Conservation (phyloP, 2,329 filamentous ascomycete species). For the Chaetoscypha palmicola region DNA sequence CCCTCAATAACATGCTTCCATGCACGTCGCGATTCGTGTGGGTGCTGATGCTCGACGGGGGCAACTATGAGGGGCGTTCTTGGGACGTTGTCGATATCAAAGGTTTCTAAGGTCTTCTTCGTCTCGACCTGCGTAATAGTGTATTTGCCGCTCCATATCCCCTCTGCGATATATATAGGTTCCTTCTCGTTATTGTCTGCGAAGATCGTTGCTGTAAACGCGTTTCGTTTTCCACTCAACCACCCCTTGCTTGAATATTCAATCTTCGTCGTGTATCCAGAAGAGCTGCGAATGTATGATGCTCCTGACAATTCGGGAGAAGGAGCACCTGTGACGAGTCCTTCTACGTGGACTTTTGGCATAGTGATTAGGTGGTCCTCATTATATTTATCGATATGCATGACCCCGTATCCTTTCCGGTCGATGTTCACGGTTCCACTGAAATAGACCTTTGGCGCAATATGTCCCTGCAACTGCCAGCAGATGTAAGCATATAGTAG, state of each 20-base stretch:
- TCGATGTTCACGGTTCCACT: conserved; percentile 89
- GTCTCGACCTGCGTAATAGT: conserved; percentile 62
- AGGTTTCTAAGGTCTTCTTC: conserved; percentile 47
- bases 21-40: conserved; percentile 78
- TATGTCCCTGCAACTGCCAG: conserved; percentile 66
- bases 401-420: conserved; percentile 81
- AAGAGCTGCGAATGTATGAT: conserved; percentile 78
- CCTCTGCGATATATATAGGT: conserved; percentile 70
- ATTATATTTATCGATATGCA: conserved; percentile 57
- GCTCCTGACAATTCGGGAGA: conserved; percentile 84
- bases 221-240: conserved; percentile 92
- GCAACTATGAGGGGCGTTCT: conserved; percentile 64
- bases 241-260: conserved; percentile 91
- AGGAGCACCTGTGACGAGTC: conserved; percentile 74
- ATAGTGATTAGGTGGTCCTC: conserved; percentile 81
- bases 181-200: conserved; percentile 61
- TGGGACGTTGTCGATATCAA: conserved; percentile 48
- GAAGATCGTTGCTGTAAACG: conserved; percentile 70
- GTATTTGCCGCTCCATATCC: conserved; percentile 83
- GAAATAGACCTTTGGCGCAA: conserved; percentile 92
- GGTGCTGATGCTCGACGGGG: conserved; percentile 70
- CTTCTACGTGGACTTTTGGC: conserved; percentile 85
- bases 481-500: neutral
- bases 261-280: conserved; percentile 79
- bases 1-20: conserved; percentile 79